phyloP scores from a whole-genome alignment of 164 flowering plant species.

The Saururus chinensis region DNA sequence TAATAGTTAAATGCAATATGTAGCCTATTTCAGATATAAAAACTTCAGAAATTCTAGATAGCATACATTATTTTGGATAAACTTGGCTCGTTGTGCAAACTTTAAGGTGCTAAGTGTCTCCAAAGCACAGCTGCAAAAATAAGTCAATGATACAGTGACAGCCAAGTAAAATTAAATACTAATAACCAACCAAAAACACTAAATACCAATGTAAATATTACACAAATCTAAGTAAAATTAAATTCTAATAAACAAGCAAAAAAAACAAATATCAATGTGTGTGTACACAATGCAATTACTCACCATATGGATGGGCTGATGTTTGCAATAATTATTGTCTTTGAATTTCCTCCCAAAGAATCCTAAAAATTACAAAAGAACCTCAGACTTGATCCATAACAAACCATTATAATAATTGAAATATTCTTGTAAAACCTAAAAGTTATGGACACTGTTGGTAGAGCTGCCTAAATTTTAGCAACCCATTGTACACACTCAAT shows the following conservation, averaged over 20 bases:
- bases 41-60: background rate
- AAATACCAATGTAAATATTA: background rate
- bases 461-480: too few relatives aligned
- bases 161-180: background rate
- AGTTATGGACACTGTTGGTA: too few relatives aligned
- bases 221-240: background rate
- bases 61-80: conserved; percentile 92
- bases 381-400: too few relatives aligned
- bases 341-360: conserved; percentile 95
- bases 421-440: too few relatives aligned
- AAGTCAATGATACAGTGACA: background rate
- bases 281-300: conserved; percentile 11
- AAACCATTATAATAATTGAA: too few relatives aligned
- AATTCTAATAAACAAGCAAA: background rate
- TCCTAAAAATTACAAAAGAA: conserved; percentile 40
- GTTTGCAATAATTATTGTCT: conserved; percentile 89
- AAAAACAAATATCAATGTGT: too few relatives aligned
- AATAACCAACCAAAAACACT: too few relatives aligned
- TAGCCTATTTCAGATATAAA: background rate
- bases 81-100: conserved; percentile 99
- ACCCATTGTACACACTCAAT: background rate
- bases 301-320: conserved; percentile 87
- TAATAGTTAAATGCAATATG: too few relatives aligned
- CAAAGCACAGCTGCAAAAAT: conserved; percentile 69
- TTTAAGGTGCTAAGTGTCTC: conserved; percentile 96